phyloP scores from a whole-genome alignment of 345 rosid species.

The Carallia pectinifolia region DNA sequence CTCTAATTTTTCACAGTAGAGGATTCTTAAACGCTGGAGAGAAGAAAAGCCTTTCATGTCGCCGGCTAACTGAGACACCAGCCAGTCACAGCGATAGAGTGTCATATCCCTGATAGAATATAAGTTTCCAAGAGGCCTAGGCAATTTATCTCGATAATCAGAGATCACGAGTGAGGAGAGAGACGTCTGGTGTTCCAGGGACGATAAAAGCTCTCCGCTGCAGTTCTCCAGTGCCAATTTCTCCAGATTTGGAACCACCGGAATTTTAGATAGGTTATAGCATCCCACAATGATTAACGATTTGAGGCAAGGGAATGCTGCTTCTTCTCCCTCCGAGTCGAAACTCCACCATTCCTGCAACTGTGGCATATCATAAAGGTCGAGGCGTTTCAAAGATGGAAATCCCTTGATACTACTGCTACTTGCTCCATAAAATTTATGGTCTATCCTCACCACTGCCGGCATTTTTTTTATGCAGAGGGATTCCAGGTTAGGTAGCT shows the following conservation, averaged over 20 bases:
- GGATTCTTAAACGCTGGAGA: conserved; percentile 23
- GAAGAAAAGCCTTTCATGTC: conserved; percentile 4
- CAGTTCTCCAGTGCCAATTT: conserved; percentile 24
- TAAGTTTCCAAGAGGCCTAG: neutral
- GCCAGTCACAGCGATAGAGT: conserved; percentile 10
- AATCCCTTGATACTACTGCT: conserved; percentile 7
- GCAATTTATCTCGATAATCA: conserved; percentile 6
- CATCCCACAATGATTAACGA: conserved; percentile 21
- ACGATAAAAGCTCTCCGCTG: conserved; percentile 15
- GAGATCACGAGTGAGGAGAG: conserved; percentile 20
- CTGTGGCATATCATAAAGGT: conserved; percentile 25
- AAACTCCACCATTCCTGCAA: conserved; percentile 17
- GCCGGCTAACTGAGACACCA: conserved; percentile 6
- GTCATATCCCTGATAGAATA: conserved; percentile 14
- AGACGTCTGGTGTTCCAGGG: conserved; percentile 4
- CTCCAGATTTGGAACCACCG: conserved; percentile 19
- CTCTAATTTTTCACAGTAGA: conserved; percentile 15
- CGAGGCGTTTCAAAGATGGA: conserved; percentile 26
- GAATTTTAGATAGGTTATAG: conserved; percentile 14
- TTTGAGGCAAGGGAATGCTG: conserved; percentile 26
- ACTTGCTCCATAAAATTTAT: conserved; percentile 23
- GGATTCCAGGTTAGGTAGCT: conserved; percentile 19
- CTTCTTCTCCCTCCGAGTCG: neutral
- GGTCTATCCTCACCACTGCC: conserved; percentile 9
- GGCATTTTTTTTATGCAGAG: conserved; percentile 19